Evolutionary conservation across 1,139 yeast genomes (phyloP).

Genomic region (Sugiyamaella neomexicana): DNA sequence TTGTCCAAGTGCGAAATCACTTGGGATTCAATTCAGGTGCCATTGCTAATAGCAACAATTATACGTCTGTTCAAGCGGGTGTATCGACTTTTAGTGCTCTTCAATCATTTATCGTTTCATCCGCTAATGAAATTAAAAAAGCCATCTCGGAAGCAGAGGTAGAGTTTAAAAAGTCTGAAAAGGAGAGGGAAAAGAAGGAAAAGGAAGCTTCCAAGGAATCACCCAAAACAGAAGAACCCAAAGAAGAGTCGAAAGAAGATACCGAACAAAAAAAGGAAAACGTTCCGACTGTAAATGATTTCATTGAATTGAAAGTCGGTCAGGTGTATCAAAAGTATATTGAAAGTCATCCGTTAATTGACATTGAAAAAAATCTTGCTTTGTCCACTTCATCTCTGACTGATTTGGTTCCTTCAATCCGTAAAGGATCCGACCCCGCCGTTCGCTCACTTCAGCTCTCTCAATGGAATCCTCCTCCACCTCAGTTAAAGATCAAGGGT

Average conservation of each 20-base stretch:
- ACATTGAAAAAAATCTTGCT: slow-evolving; percentile 14
- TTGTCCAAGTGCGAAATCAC: slow-evolving; percentile 49
- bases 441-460: slow-evolving; percentile 64
- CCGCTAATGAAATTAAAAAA: slow-evolving; percentile 25
- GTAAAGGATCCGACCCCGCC: slow-evolving; percentile 28
- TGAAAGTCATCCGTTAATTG: slow-evolving; percentile 28
- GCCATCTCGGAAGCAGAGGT: slow-evolving; percentile 29
- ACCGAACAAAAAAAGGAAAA: slow-evolving; percentile 15
- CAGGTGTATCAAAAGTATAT: slow-evolving; percentile 8
- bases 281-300: slow-evolving; percentile 10
- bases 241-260: slow-evolving; percentile 14
- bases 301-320: slow-evolving; percentile 1
- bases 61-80: slow-evolving; percentile 42
- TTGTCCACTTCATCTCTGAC: slow-evolving; percentile 9
- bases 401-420: slow-evolving; percentile 13
- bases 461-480: slow-evolving; percentile 89
- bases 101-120: slow-evolving; percentile 25
- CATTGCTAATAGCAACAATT: slow-evolving; percentile 4
- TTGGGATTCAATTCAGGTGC: slow-evolving; percentile 44
- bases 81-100: slow-evolving; percentile 40
- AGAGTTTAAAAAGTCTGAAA: slow-evolving; percentile 23
- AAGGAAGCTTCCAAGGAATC: no score
- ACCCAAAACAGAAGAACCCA: no score
- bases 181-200: slow-evolving; percentile 14
- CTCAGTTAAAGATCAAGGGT: slow-evolving; percentile 59